phyloP scores from a whole-genome alignment of 2,329 filamentous ascomycete species.

The Fusarium xylarioides region DNA sequence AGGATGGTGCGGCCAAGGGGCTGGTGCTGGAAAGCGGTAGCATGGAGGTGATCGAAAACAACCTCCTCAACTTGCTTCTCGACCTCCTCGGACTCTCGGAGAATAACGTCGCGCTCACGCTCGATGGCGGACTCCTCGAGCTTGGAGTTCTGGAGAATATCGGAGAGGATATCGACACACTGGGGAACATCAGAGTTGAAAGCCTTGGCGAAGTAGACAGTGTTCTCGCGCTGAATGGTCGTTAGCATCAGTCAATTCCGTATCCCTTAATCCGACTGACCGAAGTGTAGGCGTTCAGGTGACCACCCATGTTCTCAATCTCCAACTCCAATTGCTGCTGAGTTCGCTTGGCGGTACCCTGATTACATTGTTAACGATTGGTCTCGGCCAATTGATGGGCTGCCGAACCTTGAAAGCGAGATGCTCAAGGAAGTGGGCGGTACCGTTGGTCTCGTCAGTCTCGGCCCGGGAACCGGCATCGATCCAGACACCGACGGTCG shows the following conservation, averaged over 20 bases:
- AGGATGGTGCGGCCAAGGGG: conserved; percentile 97
- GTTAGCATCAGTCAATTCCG: conserved; percentile 39
- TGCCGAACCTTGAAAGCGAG: conserved; percentile 93
- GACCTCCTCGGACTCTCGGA: conserved; percentile 98
- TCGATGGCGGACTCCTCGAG: conserved; percentile 93
- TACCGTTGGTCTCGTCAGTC: conserved; percentile 98
- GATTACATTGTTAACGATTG: conserved; percentile 29
- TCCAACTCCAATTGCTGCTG: conserved; percentile 98
- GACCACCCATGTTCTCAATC: conserved; percentile 99
- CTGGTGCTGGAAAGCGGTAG: conserved; percentile 96
- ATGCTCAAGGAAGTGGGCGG: conserved; percentile 99
- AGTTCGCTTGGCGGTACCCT: conserved; percentile 93
- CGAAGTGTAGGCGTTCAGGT: conserved; percentile 99
- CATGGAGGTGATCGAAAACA: conserved; percentile 98
- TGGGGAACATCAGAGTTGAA: conserved; percentile 98
- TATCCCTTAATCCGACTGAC: conserved; percentile 64
- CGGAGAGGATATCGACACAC: conserved; percentile 97
- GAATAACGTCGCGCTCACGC: conserved; percentile 97
- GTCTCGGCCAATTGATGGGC: conserved; percentile 32
- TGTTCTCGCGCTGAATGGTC: conserved; percentile 85
- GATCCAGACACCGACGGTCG: conserved; percentile 98
- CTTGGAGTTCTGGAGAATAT: conserved; percentile 99
- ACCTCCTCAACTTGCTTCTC: conserved; percentile 99
- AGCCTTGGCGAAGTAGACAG: conserved; percentile 99
- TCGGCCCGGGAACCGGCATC: conserved; percentile 98